Evolutionary conservation across 2,329 filamentous ascomycete genomes (phyloP).

Genomic region (Phialophora macrospora): DNA sequence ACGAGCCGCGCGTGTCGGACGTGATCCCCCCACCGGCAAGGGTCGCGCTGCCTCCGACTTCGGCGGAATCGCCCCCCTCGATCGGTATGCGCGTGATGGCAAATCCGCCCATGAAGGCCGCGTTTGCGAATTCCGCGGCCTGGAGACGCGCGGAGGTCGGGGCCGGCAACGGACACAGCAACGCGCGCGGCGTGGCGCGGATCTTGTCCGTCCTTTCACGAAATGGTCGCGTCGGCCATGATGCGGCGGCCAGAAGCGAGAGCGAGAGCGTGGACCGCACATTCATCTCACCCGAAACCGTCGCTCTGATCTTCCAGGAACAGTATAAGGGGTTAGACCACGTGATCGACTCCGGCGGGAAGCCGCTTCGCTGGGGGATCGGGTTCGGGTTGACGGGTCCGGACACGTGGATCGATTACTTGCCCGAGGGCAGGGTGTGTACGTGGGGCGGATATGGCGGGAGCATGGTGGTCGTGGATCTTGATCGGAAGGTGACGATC

Average conservation of each 20-base stretch:
- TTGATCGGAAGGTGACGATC: slow-evolving; percentile 34
- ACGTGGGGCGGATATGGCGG: slow-evolving; percentile 40
- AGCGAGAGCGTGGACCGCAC: too few species aligned
- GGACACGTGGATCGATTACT: slow-evolving; percentile 23
- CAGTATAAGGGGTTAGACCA: slow-evolving; percentile 50
- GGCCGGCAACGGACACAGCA: slow-evolving; percentile 52
- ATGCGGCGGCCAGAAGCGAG: neutral
- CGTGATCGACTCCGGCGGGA: slow-evolving; percentile 39
- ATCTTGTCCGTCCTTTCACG: slow-evolving; percentile 31
- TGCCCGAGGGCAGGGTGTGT: slow-evolving; percentile 36
- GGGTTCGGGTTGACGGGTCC: slow-evolving; percentile 33
- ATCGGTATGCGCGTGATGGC: slow-evolving; percentile 20
- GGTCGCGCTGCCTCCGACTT: slow-evolving; percentile 14
- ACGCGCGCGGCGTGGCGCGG: slow-evolving; percentile 49
- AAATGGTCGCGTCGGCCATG: slow-evolving; percentile 25
- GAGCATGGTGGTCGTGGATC: slow-evolving; percentile 33
- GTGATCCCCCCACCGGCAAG: slow-evolving; percentile 39
- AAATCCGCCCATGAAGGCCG: slow-evolving; percentile 23
- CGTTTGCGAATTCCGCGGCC: slow-evolving; percentile 16
- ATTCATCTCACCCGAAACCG: slow-evolving; percentile 29
- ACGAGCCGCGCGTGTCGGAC: slow-evolving; percentile 35
- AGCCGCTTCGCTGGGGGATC: slow-evolving; percentile 36
- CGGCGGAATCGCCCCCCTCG: slow-evolving; percentile 13
- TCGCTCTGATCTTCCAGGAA: slow-evolving; percentile 53
- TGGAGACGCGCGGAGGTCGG: slow-evolving; percentile 45